Evolutionary conservation across 371 early-diverging fungal species (phyloP).

Genomic region (Mucor lusitanicus): DNA sequence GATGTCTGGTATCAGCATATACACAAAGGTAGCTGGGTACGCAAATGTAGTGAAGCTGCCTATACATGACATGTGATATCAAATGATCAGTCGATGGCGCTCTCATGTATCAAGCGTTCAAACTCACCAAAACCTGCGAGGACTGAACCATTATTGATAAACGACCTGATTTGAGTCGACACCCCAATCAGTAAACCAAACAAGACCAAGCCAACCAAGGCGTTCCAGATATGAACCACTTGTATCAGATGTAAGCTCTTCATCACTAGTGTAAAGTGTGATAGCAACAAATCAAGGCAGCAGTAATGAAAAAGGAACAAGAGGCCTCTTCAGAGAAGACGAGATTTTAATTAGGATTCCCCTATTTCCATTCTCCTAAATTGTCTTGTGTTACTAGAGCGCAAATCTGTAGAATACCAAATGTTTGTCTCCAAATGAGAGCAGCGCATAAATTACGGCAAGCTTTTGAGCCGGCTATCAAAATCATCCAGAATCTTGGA

Average conservation of each 20-base stretch:
- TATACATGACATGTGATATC: background rate
- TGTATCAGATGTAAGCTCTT: constrained; percentile 15
- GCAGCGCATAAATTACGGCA: background rate
- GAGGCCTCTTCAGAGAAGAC: background rate
- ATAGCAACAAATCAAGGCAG: background rate
- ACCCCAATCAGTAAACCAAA: constrained; percentile 28
- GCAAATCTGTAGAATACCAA: background rate
- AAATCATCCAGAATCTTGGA: constrained; percentile 2
- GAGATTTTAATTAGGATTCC: background rate
- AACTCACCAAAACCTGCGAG: constrained; percentile 41
- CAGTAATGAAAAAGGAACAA: background rate
- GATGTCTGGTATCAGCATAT: constrained; percentile 42
- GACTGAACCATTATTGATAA: constrained; percentile 30
- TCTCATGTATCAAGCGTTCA: background rate
- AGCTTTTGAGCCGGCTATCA: constrained; percentile 2
- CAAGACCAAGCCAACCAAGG: constrained; percentile 12
- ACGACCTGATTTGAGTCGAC: constrained; percentile 26
- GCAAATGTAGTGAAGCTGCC: constrained; percentile 44
- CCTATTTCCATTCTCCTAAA: constrained; percentile 2
- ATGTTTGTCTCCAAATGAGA: background rate
- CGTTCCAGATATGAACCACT: constrained; percentile 22
- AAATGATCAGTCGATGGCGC: background rate
- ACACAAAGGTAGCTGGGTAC: constrained; percentile 47
- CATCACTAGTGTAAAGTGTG: background rate
- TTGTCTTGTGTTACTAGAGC: background rate